Percentiles rank a stretch among this genome's conserved stretches.
phyloP scores from a whole-genome alignment of 139 green algal genomes.

The Closterium sp. region DNA sequence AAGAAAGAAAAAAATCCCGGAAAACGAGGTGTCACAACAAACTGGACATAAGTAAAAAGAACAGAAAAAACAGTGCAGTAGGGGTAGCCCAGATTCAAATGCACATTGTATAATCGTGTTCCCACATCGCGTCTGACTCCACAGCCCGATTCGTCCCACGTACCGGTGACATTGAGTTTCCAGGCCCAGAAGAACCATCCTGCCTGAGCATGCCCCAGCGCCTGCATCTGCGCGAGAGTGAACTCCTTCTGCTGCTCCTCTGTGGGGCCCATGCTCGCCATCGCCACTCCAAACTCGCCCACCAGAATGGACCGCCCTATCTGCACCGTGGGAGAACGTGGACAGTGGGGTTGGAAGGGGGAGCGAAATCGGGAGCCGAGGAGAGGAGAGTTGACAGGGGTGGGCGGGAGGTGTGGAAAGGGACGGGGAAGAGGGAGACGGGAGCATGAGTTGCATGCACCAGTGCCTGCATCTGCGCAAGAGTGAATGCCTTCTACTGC shows the following conservation, averaged over 20 bases:
- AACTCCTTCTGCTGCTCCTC: neutral
- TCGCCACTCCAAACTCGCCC: neutral
- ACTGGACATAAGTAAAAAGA: too few species aligned
- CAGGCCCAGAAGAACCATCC: conserved; percentile 22
- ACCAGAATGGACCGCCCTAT: neutral
- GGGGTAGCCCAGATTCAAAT: neutral
- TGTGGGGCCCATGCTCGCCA: neutral
- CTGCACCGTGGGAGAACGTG: neutral
- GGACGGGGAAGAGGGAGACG: too few species aligned
- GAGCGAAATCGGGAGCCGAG: too few species aligned
- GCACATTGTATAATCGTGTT: neutral
- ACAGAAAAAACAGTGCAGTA: too few species aligned
- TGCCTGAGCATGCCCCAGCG: conserved; percentile 3
- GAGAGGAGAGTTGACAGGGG: too few species aligned
- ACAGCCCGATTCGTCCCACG: neutral
- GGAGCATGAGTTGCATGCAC: too few species aligned
- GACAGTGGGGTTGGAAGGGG: neutral
- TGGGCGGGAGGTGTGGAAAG: too few species aligned
- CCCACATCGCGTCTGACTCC: too few species aligned
- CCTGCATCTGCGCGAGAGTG: neutral
- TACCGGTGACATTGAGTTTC: neutral
- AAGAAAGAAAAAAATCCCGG: neutral
- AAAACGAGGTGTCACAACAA: neutral
- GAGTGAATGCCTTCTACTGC: neutral
- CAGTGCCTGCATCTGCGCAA: neutral